These are phyloP conservation scores for Thyridium curvatum DNA, from an alignment of 2,329 filamentous ascomycete genomes.

Conservation along the genomic window DNA sequence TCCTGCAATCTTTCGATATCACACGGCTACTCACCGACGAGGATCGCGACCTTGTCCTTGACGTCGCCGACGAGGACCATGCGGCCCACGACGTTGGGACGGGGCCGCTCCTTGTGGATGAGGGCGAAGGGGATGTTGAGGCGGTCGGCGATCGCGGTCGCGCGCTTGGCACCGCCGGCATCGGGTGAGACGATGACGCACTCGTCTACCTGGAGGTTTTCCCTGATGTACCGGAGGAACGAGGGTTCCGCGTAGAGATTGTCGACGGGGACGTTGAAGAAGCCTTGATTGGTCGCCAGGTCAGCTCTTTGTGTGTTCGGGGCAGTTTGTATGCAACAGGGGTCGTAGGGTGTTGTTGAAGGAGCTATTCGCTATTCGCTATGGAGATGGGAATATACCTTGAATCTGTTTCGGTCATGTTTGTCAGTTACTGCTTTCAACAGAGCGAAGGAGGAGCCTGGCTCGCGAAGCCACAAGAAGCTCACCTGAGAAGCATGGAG, in stretches of 20 bases:
- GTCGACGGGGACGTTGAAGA: conserved; percentile 75
- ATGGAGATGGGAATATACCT: conserved; percentile 44
- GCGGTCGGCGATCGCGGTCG: conserved; percentile 87
- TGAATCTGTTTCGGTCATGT: conserved; percentile 11
- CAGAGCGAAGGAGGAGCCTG: too few species aligned
- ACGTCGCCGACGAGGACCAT: conserved; percentile 97
- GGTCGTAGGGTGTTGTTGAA: too few species aligned
- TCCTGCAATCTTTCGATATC: too few species aligned
- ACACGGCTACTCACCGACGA: conserved; percentile 46
- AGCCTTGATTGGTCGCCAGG: conserved; percentile 43
- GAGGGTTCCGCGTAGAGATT: conserved; percentile 92
- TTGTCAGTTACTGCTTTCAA: conserved; percentile 1
- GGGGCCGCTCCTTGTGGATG: conserved; percentile 92
- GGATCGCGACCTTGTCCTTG: conserved; percentile 82
- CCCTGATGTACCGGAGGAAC: conserved; percentile 83
- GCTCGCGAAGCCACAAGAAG: background rate
- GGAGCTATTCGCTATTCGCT: too few species aligned
- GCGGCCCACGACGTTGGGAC: conserved; percentile 72
- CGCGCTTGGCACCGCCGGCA: conserved; percentile 89
- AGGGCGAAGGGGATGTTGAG: conserved; percentile 87
- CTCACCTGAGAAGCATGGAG: conserved; percentile 73
- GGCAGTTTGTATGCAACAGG: too few species aligned
- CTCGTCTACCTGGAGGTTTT: conserved; percentile 74
- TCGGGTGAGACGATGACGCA: conserved; percentile 94
- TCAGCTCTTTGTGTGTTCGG: conserved; percentile 22